Percentiles rank a stretch among this genome's conserved stretches.
Evolutionary conservation across 2,329 filamentous ascomycete genomes (phyloP).

Genomic region (Pseudonectria buxi): DNA sequence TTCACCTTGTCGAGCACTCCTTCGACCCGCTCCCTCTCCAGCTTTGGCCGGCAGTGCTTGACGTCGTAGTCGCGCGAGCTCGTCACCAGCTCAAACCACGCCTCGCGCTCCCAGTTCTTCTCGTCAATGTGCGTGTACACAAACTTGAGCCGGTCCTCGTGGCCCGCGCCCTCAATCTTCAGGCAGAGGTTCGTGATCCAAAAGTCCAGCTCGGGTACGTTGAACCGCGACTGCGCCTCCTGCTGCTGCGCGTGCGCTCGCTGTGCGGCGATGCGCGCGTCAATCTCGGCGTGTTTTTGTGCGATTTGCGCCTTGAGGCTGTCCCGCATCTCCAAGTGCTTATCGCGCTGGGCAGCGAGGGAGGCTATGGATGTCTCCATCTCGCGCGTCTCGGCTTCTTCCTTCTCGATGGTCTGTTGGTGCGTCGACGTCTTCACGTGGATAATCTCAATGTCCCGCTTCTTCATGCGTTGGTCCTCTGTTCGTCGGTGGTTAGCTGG

Average conservation of each 20-base stretch:
- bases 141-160: slow-evolving; percentile 81
- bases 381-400: slow-evolving; percentile 69
- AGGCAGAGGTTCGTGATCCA: slow-evolving; percentile 90
- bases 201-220: slow-evolving; percentile 88
- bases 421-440: slow-evolving; percentile 64
- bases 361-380: slow-evolving; percentile 59
- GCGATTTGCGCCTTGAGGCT: slow-evolving; percentile 54
- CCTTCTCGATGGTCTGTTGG: slow-evolving; percentile 68
- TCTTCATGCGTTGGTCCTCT: slow-evolving; percentile 91
- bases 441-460: slow-evolving; percentile 78
- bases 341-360: slow-evolving; percentile 54
- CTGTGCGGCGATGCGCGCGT: slow-evolving; percentile 63
- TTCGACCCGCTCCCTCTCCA: slow-evolving; percentile 73
- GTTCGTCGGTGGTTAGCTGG: slow-evolving; percentile 9
- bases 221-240: slow-evolving; percentile 78
- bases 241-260: slow-evolving; percentile 65
- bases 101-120: slow-evolving; percentile 79
- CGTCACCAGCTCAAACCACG: slow-evolving; percentile 87
- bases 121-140: slow-evolving; percentile 83
- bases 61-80: slow-evolving; percentile 79
- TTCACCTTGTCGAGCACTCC: slow-evolving; percentile 72
- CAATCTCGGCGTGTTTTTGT: slow-evolving; percentile 63
- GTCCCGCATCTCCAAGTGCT: slow-evolving; percentile 51
- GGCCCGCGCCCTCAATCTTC: slow-evolving; percentile 80
- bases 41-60: slow-evolving; percentile 70